These are phyloP conservation scores for Lactifluus hygrophoroides DNA, from an alignment of 768 basidiomycete species.

Conservation along the genomic window DNA sequence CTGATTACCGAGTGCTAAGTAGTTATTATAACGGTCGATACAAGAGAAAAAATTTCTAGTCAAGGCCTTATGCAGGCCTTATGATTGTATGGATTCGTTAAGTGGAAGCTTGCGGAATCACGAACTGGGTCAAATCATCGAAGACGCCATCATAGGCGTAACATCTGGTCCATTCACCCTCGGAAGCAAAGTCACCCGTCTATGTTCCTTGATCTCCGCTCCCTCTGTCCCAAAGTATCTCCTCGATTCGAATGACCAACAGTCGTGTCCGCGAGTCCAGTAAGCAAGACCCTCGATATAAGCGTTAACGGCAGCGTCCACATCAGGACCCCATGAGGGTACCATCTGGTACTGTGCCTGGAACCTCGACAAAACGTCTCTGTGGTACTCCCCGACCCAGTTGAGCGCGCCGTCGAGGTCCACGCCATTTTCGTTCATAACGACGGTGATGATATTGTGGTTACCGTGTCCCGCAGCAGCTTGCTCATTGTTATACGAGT, in stretches of 20 bases:
- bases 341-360: conserved; percentile 32
- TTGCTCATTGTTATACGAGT: conserved; percentile 30
- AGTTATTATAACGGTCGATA: too few relatives aligned
- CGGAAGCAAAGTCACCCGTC: too few relatives aligned
- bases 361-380: conserved; percentile 18
- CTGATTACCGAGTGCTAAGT: too few relatives aligned
- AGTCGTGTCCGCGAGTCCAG: conserved; percentile 64
- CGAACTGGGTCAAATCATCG: too few relatives aligned
- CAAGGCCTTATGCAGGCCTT: too few relatives aligned
- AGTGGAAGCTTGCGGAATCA: too few relatives aligned
- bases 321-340: conserved; percentile 54
- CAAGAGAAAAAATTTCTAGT: too few relatives aligned
- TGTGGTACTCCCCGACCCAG: conserved; percentile 1
- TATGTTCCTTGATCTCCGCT: conserved; percentile 35
- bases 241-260: conserved; percentile 64
- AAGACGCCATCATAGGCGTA: too few relatives aligned
- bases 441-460: conserved; percentile 26
- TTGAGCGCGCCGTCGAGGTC: conserved; percentile 25
- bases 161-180: too few relatives aligned
- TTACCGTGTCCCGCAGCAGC: conserved; percentile 23
- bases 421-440: conserved; percentile 23
- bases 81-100: too few relatives aligned
- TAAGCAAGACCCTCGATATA: conserved; percentile 58
- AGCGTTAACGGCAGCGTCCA: conserved; percentile 50
- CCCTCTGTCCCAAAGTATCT: conserved; percentile 61